Percentiles rank a stretch among this genome's conserved stretches.
phyloP scores from a whole-genome alignment of 257 asterid genomes.

The Petrea volubilis region DNA sequence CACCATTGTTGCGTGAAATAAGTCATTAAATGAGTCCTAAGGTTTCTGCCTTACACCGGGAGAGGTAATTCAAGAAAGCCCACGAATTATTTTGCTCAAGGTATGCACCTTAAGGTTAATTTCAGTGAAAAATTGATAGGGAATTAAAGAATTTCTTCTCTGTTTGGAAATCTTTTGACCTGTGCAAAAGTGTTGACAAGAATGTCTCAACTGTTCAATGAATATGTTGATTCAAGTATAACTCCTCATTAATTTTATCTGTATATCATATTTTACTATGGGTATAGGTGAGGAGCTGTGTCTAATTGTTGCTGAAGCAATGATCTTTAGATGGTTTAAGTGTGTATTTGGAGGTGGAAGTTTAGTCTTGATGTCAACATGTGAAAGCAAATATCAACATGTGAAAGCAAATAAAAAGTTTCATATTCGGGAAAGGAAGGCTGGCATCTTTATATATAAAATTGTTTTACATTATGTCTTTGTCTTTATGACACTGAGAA shows the following conservation, averaged over 20 bases:
- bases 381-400: too few species aligned
- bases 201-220: too few species aligned
- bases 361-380: neutral
- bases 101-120: constrained; percentile 27
- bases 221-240: neutral
- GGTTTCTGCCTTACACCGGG: neutral
- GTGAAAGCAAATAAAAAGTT: neutral
- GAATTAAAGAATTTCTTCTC: neutral
- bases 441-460: neutral
- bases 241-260: neutral
- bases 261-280: neutral
- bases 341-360: neutral
- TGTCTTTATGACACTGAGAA: neutral
- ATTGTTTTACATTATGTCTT: neutral
- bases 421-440: neutral
- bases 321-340: neutral
- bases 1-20: too few species aligned
- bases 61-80: constrained; percentile 19
- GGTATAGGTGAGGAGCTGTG: neutral
- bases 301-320: neutral
- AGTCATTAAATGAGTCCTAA: constrained; percentile 14
- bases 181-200: constrained; percentile 14
- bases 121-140: neutral
- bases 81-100: constrained; percentile 30
- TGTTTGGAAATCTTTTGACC: neutral